Conservation (phyloP, 2,329 filamentous ascomycete genomes). For the Neonectria ditissima region DNA sequence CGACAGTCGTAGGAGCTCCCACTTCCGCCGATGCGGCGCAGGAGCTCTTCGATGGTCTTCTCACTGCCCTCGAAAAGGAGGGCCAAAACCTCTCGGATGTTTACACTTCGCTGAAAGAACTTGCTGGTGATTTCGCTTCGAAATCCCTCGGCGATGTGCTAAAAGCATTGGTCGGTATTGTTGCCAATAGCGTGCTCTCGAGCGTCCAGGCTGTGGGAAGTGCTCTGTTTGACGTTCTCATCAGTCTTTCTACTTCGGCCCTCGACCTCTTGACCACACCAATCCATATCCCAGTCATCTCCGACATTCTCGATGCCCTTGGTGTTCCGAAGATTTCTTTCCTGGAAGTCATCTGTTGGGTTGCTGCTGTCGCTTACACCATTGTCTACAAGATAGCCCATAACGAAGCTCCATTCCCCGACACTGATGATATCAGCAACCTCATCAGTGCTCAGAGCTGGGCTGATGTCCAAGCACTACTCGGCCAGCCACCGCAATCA, state of each 20-base stretch:
- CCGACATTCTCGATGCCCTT: slow-evolving; percentile 4
- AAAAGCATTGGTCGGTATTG: not conserved
- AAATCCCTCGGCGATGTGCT: not conserved
- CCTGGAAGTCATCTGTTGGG: slow-evolving; percentile 4
- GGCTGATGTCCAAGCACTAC: not conserved
- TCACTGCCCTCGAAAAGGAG: not conserved
- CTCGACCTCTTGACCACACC: not conserved
- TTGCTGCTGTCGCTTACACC: not conserved
- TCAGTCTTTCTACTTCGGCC: not conserved
- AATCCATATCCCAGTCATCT: slow-evolving; percentile 10
- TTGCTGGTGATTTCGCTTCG: not conserved
- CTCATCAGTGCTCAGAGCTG: not conserved
- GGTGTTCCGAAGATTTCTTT: slow-evolving; percentile 2
- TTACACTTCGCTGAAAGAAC: not conserved
- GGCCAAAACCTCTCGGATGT: not conserved
- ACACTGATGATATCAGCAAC: not conserved
- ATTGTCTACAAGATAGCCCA: not conserved
- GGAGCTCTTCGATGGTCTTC: not conserved
- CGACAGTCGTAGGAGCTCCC: not conserved
- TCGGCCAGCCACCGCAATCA: not conserved
- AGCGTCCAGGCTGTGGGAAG: not conserved
- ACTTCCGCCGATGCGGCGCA: not conserved
- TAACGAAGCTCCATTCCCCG: not conserved
- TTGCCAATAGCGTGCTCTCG: slow-evolving; percentile 1
- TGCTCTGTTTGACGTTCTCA: not conserved